phyloP scores from a whole-genome alignment of 345 rosid species.

The Pistacia vera region DNA sequence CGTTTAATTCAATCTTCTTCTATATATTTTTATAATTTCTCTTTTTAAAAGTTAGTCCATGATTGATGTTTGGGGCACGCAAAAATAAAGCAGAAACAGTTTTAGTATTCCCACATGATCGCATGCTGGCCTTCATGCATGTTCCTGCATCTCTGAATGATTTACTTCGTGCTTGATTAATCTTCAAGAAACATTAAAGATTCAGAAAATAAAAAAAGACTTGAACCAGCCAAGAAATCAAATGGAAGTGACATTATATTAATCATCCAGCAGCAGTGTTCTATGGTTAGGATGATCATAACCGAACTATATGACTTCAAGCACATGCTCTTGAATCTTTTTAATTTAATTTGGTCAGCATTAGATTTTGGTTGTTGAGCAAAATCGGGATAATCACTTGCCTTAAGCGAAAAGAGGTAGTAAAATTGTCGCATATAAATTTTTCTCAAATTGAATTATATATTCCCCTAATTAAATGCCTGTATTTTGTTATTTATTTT shows the following conservation, averaged over 20 bases:
- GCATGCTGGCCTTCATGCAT: constrained; percentile 13
- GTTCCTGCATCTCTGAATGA: constrained; percentile 23
- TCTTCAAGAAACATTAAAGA: background rate
- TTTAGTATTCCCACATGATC: constrained; percentile 5
- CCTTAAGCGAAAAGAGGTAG: too few species aligned
- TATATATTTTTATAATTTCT: too few species aligned
- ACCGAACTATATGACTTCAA: background rate
- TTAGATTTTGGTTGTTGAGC: background rate
- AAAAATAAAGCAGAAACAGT: background rate
- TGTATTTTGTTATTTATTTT: background rate
- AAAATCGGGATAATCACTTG: background rate
- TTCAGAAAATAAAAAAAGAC: background rate
- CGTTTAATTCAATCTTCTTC: too few species aligned
- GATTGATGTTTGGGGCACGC: background rate
- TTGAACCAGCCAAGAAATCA: background rate
- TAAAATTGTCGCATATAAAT: too few species aligned
- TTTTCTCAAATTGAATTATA: too few species aligned
- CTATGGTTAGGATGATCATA: background rate
- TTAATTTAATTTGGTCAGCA: background rate
- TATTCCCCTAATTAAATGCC: background rate
- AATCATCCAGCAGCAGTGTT: background rate
- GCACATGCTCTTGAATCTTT: constrained; percentile 17
- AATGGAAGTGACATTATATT: background rate
- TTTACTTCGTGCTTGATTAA: constrained; percentile 1
- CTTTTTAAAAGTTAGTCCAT: background rate